Evolutionary conservation across 2,329 filamentous ascomycete species (phyloP).

Genomic region (Chaetomiaceae sp.): DNA sequence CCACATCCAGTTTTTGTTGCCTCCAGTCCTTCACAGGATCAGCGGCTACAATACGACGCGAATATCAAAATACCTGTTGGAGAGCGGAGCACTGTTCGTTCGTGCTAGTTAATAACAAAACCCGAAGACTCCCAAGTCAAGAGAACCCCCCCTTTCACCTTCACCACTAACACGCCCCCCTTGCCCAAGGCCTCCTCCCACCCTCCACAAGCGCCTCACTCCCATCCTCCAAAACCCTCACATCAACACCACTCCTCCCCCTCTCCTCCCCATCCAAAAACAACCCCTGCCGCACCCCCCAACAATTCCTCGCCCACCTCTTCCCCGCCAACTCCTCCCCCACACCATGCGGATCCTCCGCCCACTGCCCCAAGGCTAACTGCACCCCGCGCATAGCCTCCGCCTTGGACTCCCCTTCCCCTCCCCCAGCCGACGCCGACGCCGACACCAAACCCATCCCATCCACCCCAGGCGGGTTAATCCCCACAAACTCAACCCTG

Average conservation of each 20-base stretch:
- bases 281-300: slow-evolving; percentile 40
- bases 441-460: too few species aligned
- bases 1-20: too few species aligned
- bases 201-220: slow-evolving; percentile 39
- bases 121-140: too few species aligned
- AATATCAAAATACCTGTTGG: too few species aligned
- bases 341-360: slow-evolving; percentile 47
- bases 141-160: neutral
- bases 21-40: too few species aligned
- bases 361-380: slow-evolving; percentile 45
- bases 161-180: neutral
- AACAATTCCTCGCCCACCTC: slow-evolving; percentile 46
- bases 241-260: slow-evolving; percentile 35
- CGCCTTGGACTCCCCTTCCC: slow-evolving; percentile 30
- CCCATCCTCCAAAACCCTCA: slow-evolving; percentile 30
- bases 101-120: neutral
- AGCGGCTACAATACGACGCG: too few species aligned
- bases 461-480: slow-evolving; percentile 54
- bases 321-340: slow-evolving; percentile 43
- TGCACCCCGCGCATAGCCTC: slow-evolving; percentile 39
- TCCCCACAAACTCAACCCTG: slow-evolving; percentile 51
- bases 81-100: too few species aligned
- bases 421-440: neutral
- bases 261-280: slow-evolving; percentile 37
- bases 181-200: slow-evolving; percentile 34